Base-by-base conservation (phyloP, 2,329 filamentous ascomycete species). In the Epichloe festucae region DNA sequence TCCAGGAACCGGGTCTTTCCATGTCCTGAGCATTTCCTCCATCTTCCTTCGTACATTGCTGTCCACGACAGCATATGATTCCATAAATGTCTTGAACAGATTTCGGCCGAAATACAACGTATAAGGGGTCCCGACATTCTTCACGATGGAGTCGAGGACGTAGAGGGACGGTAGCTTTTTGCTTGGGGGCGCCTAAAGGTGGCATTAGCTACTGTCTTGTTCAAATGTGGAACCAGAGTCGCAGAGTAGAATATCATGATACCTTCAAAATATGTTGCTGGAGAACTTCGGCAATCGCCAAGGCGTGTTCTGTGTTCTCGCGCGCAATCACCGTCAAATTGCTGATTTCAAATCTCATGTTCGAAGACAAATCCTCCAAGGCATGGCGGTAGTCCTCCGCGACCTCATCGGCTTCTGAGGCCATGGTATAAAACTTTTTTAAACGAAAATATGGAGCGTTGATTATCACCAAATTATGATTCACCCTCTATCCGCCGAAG, bases 101-200 rank as follows among this genome's bases (percentile, higher is more conserved):
- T 91, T 91, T 41, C 88, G 84, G 49, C 90, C 89, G 57, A 98
- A 86, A 67, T 95, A 97, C 12, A 97, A 77, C 0, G 91, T 97
- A 69, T 98, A 98, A 7, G 93, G 93, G 1, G 91, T 96, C 55
- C 93, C 93, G 55, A 98, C 89, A 73, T 98, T 97, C 70, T 98
- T 98, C 65, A 95, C 90, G 55, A 98, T 91, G 15, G 91, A 97
- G 70, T 98, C 93, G 63, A 98, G 84, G 58, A 98, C 88, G 70
- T 97, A 98, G 31, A 98, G 77, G n/a, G 93, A 89, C 17, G 93
- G 90, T 3, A 98, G 75, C 65, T 97, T 98, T 67, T 89, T 90
- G 55, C 82, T 78, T 40, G 93, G 89, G 45, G 89, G 81, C 51
- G 86, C 88, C 93, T 98, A 70, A 58, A 42, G 6, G 8, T 40